These are phyloP conservation scores for Pseudophaeomoniella oleicola DNA, from an alignment of 2,329 filamentous ascomycete genomes.

Conservation along the genomic window DNA sequence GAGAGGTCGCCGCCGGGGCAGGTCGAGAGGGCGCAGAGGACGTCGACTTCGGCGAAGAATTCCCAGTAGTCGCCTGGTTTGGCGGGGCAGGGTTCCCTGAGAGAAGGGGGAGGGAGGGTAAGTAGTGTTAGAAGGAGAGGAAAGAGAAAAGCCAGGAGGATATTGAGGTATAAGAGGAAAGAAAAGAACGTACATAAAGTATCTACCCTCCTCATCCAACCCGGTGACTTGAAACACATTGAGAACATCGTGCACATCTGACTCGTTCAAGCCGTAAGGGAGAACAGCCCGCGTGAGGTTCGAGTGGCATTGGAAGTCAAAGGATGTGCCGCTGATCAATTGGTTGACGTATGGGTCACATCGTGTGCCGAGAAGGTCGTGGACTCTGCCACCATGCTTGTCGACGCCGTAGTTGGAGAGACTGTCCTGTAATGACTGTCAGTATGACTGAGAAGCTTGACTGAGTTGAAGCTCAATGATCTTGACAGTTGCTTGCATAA, in stretches of 20 bases:
- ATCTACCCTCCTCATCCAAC: constrained; percentile 54
- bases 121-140: too few species aligned
- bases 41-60: constrained; percentile 67
- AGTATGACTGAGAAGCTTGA: too few species aligned
- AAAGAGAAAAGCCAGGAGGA: too few species aligned
- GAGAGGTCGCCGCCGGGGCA: constrained; percentile 73
- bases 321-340: constrained; percentile 51
- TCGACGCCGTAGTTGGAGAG: constrained; percentile 45
- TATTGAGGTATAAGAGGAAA: too few species aligned
- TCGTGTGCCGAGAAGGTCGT: constrained; percentile 68
- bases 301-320: constrained; percentile 73
- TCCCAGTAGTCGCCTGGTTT: constrained; percentile 44
- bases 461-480: too few species aligned
- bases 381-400: constrained; percentile 50
- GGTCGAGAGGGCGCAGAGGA: constrained; percentile 51
- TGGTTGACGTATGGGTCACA: constrained; percentile 76
- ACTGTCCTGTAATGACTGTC: too few species aligned
- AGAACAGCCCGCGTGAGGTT: constrained; percentile 62
- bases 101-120: background rate
- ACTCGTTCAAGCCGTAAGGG: constrained; percentile 53
- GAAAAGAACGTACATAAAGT: constrained; percentile 49
- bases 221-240: constrained; percentile 81
- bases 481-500: too few species aligned
- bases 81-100: constrained; percentile 26
- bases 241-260: constrained; percentile 70